Conservation (phyloP, 208 protist species). For the Trypanosoma avium region DNA sequence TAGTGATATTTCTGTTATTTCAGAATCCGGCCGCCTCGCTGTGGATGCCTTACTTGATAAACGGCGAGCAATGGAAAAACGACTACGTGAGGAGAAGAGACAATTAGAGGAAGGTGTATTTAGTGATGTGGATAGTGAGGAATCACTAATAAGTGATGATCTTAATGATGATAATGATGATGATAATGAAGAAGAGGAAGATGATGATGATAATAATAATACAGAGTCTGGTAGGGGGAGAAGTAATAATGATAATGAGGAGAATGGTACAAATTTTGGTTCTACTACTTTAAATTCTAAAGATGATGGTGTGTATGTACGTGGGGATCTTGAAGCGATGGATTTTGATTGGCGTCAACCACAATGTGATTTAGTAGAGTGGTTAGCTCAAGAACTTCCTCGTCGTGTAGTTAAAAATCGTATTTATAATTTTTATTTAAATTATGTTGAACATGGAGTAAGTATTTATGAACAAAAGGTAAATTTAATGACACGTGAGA, state of each 20-base stretch:
- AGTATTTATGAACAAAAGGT: slow-evolving; percentile 84
- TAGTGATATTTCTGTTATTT: slow-evolving; percentile 77
- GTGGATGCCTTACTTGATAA: slow-evolving; percentile 81
- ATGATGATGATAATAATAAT: slow-evolving; percentile 18
- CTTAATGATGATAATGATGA: slow-evolving; percentile 13
- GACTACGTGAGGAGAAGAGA: slow-evolving; percentile 58
- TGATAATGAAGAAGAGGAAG: slow-evolving; percentile 4
- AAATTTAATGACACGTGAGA: slow-evolving; percentile 90
- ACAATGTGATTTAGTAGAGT: slow-evolving; percentile 85
- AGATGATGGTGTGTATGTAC: slow-evolving; percentile 61
- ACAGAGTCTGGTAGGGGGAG: slow-evolving; percentile 29
- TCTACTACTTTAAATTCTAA: background rate
- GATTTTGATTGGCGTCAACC: slow-evolving; percentile 89
- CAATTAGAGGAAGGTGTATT: slow-evolving; percentile 83
- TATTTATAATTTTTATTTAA: slow-evolving; percentile 92
- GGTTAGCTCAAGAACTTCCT: slow-evolving; percentile 89
- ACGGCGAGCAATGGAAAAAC: slow-evolving; percentile 56
- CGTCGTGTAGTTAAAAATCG: slow-evolving; percentile 86
- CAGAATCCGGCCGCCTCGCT: slow-evolving; percentile 60
- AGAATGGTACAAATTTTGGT: slow-evolving; percentile 3
- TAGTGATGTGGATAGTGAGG: slow-evolving; percentile 74
- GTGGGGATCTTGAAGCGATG: slow-evolving; percentile 70
- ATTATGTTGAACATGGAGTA: slow-evolving; percentile 82
- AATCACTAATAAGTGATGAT: slow-evolving; percentile 27
- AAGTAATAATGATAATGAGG: slow-evolving; percentile 31